Percentiles rank a stretch among this genome's conserved stretches.
Conservation (phyloP, 768 basidiomycete genomes). For the Wakefieldia striispora region DNA sequence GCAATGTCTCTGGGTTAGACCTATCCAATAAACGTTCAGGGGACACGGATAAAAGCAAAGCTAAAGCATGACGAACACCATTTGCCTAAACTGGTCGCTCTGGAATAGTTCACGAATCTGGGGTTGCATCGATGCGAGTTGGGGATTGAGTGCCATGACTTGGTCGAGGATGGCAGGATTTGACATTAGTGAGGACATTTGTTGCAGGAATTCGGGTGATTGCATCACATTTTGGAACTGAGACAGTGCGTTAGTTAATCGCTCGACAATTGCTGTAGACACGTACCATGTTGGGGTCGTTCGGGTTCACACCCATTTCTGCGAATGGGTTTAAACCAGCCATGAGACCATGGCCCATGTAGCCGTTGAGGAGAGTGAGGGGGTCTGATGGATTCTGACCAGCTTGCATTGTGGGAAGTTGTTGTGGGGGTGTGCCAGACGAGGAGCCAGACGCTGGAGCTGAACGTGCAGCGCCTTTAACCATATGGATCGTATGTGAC, state of each 20-base stretch:
- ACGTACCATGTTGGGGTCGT: slow-evolving; percentile 91
- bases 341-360: slow-evolving; percentile 74
- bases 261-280: slow-evolving; percentile 1
- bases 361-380: slow-evolving; percentile 77
- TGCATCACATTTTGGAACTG: slow-evolving; percentile 86
- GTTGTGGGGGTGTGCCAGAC: slow-evolving; percentile 39
- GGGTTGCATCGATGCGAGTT: slow-evolving; percentile 71
- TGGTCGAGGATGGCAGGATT: slow-evolving; percentile 90
- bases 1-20: slow-evolving; percentile 75
- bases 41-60: background rate
- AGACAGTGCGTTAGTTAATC: background rate
- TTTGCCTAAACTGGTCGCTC: slow-evolving; percentile 68
- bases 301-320: slow-evolving; percentile 85
- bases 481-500: slow-evolving; percentile 89
- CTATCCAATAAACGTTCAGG: slow-evolving; percentile 31
- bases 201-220: slow-evolving; percentile 78
- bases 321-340: slow-evolving; percentile 91
- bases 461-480: slow-evolving; percentile 71
- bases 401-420: slow-evolving; percentile 80
- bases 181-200: slow-evolving; percentile 84
- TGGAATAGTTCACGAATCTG: slow-evolving; percentile 79
- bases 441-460: slow-evolving; percentile 35
- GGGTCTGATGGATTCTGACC: slow-evolving; percentile 90
- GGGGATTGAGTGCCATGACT: slow-evolving; percentile 78
- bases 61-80: slow-evolving; percentile 52